Evolutionary conservation across 176 grass and related monocot species (phyloP), one percentile per base, ranked within the genome.

Genomic region (Triticum urartu): DNA sequence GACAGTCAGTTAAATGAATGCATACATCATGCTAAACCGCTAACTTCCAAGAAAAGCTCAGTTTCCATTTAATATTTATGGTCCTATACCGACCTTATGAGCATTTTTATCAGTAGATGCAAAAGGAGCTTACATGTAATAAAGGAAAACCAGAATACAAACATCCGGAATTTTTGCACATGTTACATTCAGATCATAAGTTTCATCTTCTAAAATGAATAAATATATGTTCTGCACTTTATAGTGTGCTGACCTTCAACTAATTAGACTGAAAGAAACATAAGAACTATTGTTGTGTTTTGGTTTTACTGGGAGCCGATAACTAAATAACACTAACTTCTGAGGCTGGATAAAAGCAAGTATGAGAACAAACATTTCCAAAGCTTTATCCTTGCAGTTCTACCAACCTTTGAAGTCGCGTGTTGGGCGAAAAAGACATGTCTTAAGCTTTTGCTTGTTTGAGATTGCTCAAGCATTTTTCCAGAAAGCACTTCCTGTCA

Each of bases 401-500:
- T 64, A 83, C 47, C 38, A 83, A 98, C 96, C 96, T 95, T 98
- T 76, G 96, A 91, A 79, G 96, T 89, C 64, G 91, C 93, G 82
- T 90, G 96, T 83, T 98, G 96, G 20, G 91, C 78, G 28, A 98
- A 95, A 81, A 98, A 91, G 15, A 95, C 58, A 91, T 98, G 91
- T 48, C 91, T 64, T 81, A 95, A 88, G 78, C 89, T 92, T 88
- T 92, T 98, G 85, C 95, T 93, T 86, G 91, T 95, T 65, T 91
- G 85, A 80, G 90, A 92, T 9, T 84, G 62, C 78, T 90, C 56
- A 81, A 98, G 90, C 81, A 82, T 77, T 82, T 82, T 92, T 65
- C 79, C 81, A 70, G 68, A 79, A 9, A 87, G 80, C 7, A 28
- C 45, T 89, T 98, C 95, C 93, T 98, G 77, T 59, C 77, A 90